Conservation (phyloP, 352 stramenopile species). For the Aphanomyces euteiches region DNA sequence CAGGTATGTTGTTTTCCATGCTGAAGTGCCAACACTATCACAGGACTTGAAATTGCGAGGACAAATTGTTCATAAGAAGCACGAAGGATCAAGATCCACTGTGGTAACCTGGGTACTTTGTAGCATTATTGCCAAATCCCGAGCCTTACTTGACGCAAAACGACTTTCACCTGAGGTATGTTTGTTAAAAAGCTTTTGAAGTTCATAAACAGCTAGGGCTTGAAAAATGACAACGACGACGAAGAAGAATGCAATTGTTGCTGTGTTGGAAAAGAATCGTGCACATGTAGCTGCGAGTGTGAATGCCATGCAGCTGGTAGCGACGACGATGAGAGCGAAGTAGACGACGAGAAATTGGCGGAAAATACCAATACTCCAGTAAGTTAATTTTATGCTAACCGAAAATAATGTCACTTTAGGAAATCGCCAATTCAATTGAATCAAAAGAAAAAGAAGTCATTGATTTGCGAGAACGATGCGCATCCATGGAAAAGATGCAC, state of each 20-base stretch:
- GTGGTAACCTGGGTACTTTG: constrained; percentile 85
- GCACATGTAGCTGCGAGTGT: constrained; percentile 46
- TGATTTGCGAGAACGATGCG: not conserved
- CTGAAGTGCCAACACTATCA: constrained; percentile 26
- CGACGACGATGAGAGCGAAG: constrained; percentile 44
- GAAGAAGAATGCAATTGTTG: constrained; percentile 77
- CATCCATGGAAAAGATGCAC: not conserved
- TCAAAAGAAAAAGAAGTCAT: too few species aligned
- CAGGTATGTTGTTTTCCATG: not conserved
- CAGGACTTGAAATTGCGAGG: constrained; percentile 51
- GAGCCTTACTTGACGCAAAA: constrained; percentile 46
- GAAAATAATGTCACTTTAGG: too few species aligned
- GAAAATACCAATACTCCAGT: too few species aligned
- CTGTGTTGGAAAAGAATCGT: constrained; percentile 56
- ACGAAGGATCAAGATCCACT: constrained; percentile 78
- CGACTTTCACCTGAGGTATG: constrained; percentile 14
- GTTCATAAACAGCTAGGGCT: not conserved
- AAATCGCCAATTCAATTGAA: too few species aligned
- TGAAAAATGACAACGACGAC: constrained; percentile 34
- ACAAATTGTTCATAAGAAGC: constrained; percentile 67
- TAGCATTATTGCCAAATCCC: constrained; percentile 80
- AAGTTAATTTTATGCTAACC: too few species aligned
- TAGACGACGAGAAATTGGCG: too few species aligned
- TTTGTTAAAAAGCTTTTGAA: not conserved
- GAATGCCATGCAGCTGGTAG: constrained; percentile 54